Percentiles rank a stretch among this genome's conserved stretches.
These are phyloP conservation scores for Phaseolus lunatus DNA, from an alignment of 306 rosid species.

Conservation along the genomic window DNA sequence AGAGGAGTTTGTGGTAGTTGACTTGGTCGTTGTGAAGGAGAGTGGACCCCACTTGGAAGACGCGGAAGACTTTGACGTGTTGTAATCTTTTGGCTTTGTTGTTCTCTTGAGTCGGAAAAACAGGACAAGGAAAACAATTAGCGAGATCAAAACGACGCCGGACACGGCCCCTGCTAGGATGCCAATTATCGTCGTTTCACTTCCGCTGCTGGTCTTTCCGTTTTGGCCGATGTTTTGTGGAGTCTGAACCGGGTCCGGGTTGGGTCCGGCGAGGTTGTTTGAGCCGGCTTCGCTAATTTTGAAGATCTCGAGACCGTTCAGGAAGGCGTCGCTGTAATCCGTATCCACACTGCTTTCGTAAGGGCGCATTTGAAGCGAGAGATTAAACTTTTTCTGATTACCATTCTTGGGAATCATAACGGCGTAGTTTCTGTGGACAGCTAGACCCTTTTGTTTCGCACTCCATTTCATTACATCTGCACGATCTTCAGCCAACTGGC, in stretches of 20 bases:
- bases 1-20: neutral
- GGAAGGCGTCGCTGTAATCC: neutral
- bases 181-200: neutral
- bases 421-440: conserved; percentile 32
- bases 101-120: neutral
- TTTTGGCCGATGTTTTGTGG: neutral
- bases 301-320: conserved; percentile 66
- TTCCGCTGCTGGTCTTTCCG: neutral
- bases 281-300: conserved; percentile 36
- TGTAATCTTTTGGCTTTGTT: neutral
- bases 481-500: neutral
- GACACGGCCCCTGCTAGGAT: neutral
- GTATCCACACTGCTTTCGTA: neutral
- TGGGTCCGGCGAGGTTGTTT: neutral
- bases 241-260: neutral
- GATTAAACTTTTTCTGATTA: conserved; percentile 8
- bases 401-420: neutral
- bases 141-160: neutral
- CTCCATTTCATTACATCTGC: conserved; percentile 42
- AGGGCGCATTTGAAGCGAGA: conserved; percentile 44
- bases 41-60: too few species aligned
- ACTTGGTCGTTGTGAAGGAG: neutral
- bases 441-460: neutral
- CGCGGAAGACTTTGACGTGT: too few species aligned
- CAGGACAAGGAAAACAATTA: neutral